These are phyloP conservation scores for Hirschioporus abietinus DNA, from an alignment of 768 basidiomycete species.

Conservation along the genomic window DNA sequence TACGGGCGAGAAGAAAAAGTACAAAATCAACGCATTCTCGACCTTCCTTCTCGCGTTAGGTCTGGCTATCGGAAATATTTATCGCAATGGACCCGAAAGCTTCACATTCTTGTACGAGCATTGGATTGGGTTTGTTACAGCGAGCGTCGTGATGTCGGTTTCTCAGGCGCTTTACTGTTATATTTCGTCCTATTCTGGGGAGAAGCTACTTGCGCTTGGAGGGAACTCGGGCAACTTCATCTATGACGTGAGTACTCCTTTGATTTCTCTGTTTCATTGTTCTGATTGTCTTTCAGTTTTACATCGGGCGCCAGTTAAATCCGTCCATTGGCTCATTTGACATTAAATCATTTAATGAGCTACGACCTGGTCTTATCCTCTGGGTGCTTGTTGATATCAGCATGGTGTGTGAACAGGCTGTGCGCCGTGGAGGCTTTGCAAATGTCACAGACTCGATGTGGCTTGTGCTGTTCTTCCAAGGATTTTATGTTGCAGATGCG, in stretches of 20 bases:
- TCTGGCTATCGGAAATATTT: slow-evolving; percentile 59
- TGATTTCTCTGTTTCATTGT: neutral
- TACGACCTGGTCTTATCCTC: slow-evolving; percentile 85
- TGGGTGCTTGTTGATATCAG: slow-evolving; percentile 90
- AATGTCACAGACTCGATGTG: slow-evolving; percentile 87
- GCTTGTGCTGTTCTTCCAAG: slow-evolving; percentile 81
- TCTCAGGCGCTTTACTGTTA: slow-evolving; percentile 73
- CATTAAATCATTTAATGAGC: slow-evolving; percentile 76
- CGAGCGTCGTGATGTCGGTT: slow-evolving; percentile 72
- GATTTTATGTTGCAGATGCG: slow-evolving; percentile 79
- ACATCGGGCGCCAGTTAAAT: slow-evolving; percentile 92
- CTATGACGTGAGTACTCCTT: slow-evolving; percentile 72
- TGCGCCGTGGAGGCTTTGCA: slow-evolving; percentile 52
- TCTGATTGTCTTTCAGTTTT: slow-evolving; percentile 52
- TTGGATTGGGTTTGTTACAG: slow-evolving; percentile 86
- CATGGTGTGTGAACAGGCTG: slow-evolving; percentile 88
- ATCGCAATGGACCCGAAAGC: slow-evolving; percentile 66
- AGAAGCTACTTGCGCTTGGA: slow-evolving; percentile 80
- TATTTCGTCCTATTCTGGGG: slow-evolving; percentile 57
- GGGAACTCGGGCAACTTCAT: slow-evolving; percentile 85
- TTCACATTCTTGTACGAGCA: slow-evolving; percentile 91
- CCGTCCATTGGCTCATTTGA: slow-evolving; percentile 77
- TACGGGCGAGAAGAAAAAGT: slow-evolving; percentile 69
- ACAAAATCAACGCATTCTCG: slow-evolving; percentile 94
- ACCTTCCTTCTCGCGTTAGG: slow-evolving; percentile 83